A percentile compares a stretch with the other conserved stretches of the same genome.
Conservation (phyloP, 2,329 filamentous ascomycete species). For the Diaporthe destruens region DNA sequence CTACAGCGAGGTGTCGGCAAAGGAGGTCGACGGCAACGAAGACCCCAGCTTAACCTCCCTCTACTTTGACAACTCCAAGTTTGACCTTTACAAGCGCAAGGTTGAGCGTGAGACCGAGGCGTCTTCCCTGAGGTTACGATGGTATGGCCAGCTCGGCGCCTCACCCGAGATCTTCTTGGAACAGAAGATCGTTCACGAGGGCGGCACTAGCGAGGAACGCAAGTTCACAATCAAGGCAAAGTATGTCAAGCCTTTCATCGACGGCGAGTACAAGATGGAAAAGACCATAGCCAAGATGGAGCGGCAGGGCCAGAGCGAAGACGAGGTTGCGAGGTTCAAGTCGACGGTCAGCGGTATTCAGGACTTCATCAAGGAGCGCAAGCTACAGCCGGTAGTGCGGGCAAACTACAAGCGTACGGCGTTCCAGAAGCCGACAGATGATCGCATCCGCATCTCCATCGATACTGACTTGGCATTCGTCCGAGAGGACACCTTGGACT, state of each 20-base stretch:
- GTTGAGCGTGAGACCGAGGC: slow-evolving; percentile 81
- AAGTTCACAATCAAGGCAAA: slow-evolving; percentile 93
- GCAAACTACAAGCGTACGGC: slow-evolving; percentile 95
- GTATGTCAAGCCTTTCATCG: slow-evolving; percentile 88
- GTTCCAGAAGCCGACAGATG: slow-evolving; percentile 95
- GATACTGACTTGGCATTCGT: slow-evolving; percentile 95
- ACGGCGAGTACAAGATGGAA: slow-evolving; percentile 90
- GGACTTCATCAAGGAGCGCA: slow-evolving; percentile 79
- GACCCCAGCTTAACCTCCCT: slow-evolving; percentile 95
- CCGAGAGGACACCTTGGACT: slow-evolving; percentile 80
- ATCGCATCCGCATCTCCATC: slow-evolving; percentile 90
- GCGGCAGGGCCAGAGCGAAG: slow-evolving; percentile 75
- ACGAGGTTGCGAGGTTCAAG: slow-evolving; percentile 77
- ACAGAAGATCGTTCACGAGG: slow-evolving; percentile 86
- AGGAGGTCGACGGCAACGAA: slow-evolving; percentile 82
- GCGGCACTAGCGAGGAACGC: slow-evolving; percentile 82
- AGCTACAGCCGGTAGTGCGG: slow-evolving; percentile 85
- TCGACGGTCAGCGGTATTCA: slow-evolving; percentile 82
- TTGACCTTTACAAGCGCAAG: slow-evolving; percentile 88
- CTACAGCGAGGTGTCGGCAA: slow-evolving; percentile 89
- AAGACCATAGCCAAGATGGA: slow-evolving; percentile 91
- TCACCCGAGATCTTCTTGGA: slow-evolving; percentile 87
- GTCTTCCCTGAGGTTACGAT: slow-evolving; percentile 86
- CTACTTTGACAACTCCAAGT: slow-evolving; percentile 92
- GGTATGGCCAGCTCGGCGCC: slow-evolving; percentile 87